Percentiles rank a stretch among this genome's conserved stretches.
Conservation (phyloP, 1,284 basidiomycete genomes). For the Boletus mariae region DNA sequence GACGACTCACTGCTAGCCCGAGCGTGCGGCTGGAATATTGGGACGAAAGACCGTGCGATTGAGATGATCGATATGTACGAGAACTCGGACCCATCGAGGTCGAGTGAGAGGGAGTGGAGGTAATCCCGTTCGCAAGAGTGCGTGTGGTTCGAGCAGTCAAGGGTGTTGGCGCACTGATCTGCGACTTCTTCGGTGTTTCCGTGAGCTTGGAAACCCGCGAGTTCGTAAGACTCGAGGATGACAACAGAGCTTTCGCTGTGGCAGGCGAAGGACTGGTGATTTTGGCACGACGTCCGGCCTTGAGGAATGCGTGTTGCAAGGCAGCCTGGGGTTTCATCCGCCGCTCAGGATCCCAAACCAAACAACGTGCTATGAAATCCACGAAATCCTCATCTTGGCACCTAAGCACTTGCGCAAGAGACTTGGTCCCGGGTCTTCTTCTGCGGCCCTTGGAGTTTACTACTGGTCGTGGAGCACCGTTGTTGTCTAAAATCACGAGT, state of each 20-base stretch:
- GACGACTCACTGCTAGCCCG: slow-evolving; percentile 45
- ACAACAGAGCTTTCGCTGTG: slow-evolving; percentile 47
- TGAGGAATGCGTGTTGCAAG: slow-evolving; percentile 86
- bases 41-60: slow-evolving; percentile 49
- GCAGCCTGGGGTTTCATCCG: slow-evolving; percentile 93
- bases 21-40: slow-evolving; percentile 53
- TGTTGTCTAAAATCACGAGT: slow-evolving; percentile 64
- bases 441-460: slow-evolving; percentile 96
- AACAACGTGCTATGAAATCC: slow-evolving; percentile 92
- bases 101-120: slow-evolving; percentile 55
- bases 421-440: slow-evolving; percentile 87
- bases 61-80: slow-evolving; percentile 52
- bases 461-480: slow-evolving; percentile 87
- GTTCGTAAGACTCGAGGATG: slow-evolving; percentile 47
- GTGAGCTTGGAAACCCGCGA: slow-evolving; percentile 52
- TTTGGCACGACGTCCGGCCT: slow-evolving; percentile 58
- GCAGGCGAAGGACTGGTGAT: slow-evolving; percentile 43
- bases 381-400: slow-evolving; percentile 87
- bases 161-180: slow-evolving; percentile 81
- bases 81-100: slow-evolving; percentile 48
- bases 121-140: slow-evolving; percentile 44
- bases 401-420: slow-evolving; percentile 83
- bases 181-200: slow-evolving; percentile 82
- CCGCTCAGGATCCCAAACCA: slow-evolving; percentile 97
- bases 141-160: slow-evolving; percentile 70